Base-by-base conservation (phyloP, 78 protist genomes). In the Dictyostelium purpureum region DNA sequence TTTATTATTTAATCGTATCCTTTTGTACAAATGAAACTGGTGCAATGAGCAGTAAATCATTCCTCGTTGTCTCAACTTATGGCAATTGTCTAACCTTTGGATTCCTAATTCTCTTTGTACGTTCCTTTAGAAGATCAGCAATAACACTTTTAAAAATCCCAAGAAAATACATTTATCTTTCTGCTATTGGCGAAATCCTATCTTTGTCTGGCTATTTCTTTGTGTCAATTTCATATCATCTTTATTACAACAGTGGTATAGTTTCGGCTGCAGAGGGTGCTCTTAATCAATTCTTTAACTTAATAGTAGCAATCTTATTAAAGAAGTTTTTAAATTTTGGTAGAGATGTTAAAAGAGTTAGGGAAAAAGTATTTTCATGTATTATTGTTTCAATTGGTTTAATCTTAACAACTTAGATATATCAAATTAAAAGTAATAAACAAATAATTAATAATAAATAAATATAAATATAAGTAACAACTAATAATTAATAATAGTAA, bases 241-340 rank as follows among this genome's bases (percentile, higher is more conserved):
- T 83, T 16, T 83, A 70, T 28, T 83, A 83, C 18, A 83, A 83
- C n/a, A 71, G 90, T 56, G 90, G 90, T 43, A 67, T 83, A 7
- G 90, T 83, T 7, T 49, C 70, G 0, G 90, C 90, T 14, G 77
- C 90, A 0, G 90, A 83, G 33, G 90, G 90, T 31, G 90, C 90
- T 1, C 80, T 83, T 16, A 83, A 83, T 71, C 90, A 83, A 71
- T 47, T 71, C 1, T 83, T 83, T 19, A 83, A 83, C 43, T 57
- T 83, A 61, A 12, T 83, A 0, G 21, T 83, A 1, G 90, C 90
- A 4, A 83, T 83, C 26, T 2, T 71, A 12, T 35, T 83, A n/a
- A 83, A 71, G 40, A 83, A 56, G 56, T 38, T 71, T 21, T 40
- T 83, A 54, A 70, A 71, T 35, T 83, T 83, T 70, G 90, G 90